Evolutionary conservation across 495 filamentous ascomycete species (phyloP).

Genomic region (Aspergillus saccharolyticus): DNA sequence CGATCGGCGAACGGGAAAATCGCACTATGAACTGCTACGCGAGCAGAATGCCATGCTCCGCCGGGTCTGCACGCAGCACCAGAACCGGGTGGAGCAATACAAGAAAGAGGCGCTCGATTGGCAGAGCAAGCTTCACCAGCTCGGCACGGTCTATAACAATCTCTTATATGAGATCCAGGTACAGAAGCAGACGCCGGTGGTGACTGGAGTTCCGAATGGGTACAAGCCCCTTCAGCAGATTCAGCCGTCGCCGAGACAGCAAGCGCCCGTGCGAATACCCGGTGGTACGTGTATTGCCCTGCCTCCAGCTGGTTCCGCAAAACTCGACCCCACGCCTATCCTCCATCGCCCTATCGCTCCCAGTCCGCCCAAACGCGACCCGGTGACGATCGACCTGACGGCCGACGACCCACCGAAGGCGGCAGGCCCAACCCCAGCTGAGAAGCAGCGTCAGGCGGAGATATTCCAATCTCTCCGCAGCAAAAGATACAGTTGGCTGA

Average conservation of each 20-base stretch:
- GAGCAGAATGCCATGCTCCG: constrained; percentile 23
- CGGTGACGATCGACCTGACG: constrained; percentile 25
- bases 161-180: constrained; percentile 23
- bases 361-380: background rate
- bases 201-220: constrained; percentile 14
- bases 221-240: constrained; percentile 17
- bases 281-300: background rate
- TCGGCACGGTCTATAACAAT: constrained; percentile 20
- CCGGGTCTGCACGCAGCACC: constrained; percentile 17
- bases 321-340: background rate
- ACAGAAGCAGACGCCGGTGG: constrained; percentile 12
- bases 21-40: constrained; percentile 19
- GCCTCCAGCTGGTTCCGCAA: background rate
- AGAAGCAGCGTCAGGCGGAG: constrained; percentile 4
- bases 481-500: constrained; percentile 26
- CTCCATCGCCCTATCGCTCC: background rate
- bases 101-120: constrained; percentile 21
- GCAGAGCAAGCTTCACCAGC: constrained; percentile 16
- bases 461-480: constrained; percentile 19
- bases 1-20: constrained; percentile 21
- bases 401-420: constrained; percentile 4
- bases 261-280: background rate
- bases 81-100: constrained; percentile 18
- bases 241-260: constrained; percentile 2
- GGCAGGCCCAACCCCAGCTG: constrained; percentile 4